These are phyloP conservation scores for Acanthamoeba royreba DNA, from an alignment of 208 protist genomes.

Conservation along the genomic window DNA sequence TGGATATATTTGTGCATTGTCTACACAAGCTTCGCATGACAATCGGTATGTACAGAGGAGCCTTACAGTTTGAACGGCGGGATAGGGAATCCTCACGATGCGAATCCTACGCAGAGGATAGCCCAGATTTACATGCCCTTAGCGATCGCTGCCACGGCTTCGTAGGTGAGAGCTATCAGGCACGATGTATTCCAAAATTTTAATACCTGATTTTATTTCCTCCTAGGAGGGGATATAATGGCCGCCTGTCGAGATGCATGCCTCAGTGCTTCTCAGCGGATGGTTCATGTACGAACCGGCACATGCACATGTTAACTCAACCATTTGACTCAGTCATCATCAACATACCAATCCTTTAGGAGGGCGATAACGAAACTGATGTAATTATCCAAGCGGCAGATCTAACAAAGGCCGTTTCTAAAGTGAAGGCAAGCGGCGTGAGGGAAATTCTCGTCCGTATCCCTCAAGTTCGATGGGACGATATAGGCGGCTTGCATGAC, in stretches of 20 bases:
- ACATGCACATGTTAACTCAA: no score
- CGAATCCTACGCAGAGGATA: not conserved
- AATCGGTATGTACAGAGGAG: not conserved
- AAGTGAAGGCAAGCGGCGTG: not conserved
- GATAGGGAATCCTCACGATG: no score
- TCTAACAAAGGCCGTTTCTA: not conserved
- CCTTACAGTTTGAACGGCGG: no score
- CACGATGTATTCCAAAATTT: no score
- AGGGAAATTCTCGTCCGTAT: not conserved
- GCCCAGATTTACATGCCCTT: not conserved
- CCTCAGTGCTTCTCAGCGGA: not conserved
- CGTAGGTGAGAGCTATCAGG: no score
- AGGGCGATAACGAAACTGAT: not conserved
- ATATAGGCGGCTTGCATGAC: constrained; percentile 8
- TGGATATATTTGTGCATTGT: not conserved
- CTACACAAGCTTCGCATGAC: not conserved
- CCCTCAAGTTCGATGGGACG: not conserved
- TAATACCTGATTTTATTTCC: not conserved
- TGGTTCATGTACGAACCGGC: no score
- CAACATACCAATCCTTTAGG: no score
- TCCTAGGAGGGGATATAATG: constrained; percentile 19
- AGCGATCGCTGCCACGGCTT: constrained; percentile 38
- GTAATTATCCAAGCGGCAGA: not conserved
- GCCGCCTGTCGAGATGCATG: constrained; percentile 1
- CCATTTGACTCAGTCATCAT: no score